Conservation (phyloP, 805 yeast species). For the Wickerhamia fluorescens region DNA sequence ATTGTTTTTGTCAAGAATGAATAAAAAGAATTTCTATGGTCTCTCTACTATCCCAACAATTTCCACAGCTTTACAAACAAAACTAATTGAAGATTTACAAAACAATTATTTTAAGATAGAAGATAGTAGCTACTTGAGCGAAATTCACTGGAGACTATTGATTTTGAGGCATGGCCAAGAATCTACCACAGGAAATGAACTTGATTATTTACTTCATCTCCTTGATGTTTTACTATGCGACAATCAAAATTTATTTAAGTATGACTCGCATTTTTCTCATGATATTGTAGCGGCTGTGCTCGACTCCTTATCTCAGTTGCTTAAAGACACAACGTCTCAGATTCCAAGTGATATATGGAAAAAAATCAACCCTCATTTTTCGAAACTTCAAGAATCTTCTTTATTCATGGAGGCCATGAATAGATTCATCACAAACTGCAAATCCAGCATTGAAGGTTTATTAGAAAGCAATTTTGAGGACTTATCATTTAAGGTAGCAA, state of each 20-base stretch:
- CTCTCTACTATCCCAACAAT: conserved; percentile 14
- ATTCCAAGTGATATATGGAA: conserved; percentile 12
- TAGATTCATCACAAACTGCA: conserved; percentile 12
- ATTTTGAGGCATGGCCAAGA: conserved; percentile 32
- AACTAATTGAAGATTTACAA: conserved; percentile 6
- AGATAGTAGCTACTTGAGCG: conserved; percentile 16
- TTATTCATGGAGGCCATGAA: conserved; percentile 30
- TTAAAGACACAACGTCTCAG: conserved; percentile 7
- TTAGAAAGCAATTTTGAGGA: conserved; percentile 5
- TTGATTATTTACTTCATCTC: conserved; percentile 11
- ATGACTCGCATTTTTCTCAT: conserved; percentile 19
- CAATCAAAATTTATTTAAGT: conserved; percentile 3
- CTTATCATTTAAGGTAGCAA: conserved; percentile 9
- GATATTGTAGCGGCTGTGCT: conserved; percentile 40
- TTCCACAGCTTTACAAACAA: conserved; percentile 22
- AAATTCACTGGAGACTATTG: conserved; percentile 46
- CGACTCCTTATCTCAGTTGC: conserved; percentile 20
- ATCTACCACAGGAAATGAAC: conserved; percentile 12
- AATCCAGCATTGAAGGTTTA: neutral
- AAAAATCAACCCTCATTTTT: conserved; percentile 11
- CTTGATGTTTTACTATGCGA: conserved; percentile 6
- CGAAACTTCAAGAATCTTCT: conserved; percentile 25
- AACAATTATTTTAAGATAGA: conserved; percentile 3
- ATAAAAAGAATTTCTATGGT: conserved; percentile 5
- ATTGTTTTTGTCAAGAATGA: conserved; percentile 13